Base-by-base conservation (phyloP, 371 early-diverging fungal species). In the Circinella minor region DNA sequence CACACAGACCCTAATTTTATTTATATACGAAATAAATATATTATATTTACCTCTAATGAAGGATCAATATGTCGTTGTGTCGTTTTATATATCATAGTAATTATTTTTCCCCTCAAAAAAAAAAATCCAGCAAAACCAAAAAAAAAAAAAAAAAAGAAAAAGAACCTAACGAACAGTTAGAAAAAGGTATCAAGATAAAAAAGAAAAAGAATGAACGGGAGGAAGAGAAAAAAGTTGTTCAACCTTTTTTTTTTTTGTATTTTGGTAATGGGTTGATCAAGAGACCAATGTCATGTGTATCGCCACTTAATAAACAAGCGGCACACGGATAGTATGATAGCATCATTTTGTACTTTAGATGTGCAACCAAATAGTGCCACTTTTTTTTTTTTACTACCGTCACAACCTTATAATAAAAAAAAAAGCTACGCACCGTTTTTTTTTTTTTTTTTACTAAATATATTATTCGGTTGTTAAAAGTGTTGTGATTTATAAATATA, bases 51-150 rank as follows among this genome's bases (percentile, higher is more conserved):
- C 69, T 82, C 82, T 15, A 82, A 61, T 18, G 82, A 79, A 5
- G 68, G 47, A 34, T 82, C 82, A 54, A 77, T 69, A 66, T 82
- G 82, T 38, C 77, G 57, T 57, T 70, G 70, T 27, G 79, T 73
- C 4, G 79, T 82, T 46, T 77, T 70, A 55, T 79, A 82, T 36
- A 77, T 67, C 73, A 74, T 77, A 14, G 1, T 61, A 2, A 27
- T 27, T 27, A 27, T 27, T 27, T 27, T 2, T 2, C 27, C 2
- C 1, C 27, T 2, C 27, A 27, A 27, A 27, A 27, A 27, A 27
- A 27, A 27, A 27, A 27, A 27, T 27, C 27, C 27, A 27, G 27
- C n/a, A n/a, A n/a, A n/a, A 38, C 11, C 43, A 43, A 43, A 43
- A 43, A 43, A 43, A 9, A 43, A 9, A 43, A 43, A 27, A 20